A percentile compares a stretch with the other conserved stretches of the same genome.
phyloP scores from a whole-genome alignment of 1,139 yeast species.

The Debaryomyces sp. region DNA sequence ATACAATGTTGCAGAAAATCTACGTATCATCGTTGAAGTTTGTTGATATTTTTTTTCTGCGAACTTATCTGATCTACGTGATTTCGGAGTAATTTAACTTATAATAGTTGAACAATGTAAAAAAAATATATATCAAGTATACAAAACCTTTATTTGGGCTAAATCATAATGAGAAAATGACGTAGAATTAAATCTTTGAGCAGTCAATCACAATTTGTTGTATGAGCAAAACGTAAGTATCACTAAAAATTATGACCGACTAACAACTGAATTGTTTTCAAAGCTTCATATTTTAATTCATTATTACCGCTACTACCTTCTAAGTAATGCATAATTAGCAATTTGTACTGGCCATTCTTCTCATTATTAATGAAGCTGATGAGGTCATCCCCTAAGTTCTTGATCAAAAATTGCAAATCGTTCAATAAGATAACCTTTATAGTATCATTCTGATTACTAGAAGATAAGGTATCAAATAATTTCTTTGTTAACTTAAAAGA shows the following conservation, averaged over 20 bases:
- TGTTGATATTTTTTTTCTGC: not conserved
- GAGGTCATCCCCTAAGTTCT: slow-evolving; percentile 60
- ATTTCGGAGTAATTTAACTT: not conserved
- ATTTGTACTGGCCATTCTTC: slow-evolving; percentile 55
- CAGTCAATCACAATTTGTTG: not conserved
- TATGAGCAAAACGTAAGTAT: not conserved
- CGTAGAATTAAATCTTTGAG: not conserved
- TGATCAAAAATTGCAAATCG: slow-evolving; percentile 47
- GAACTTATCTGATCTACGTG: not conserved
- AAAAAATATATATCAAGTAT: not conserved
- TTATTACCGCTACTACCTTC: slow-evolving; percentile 69
- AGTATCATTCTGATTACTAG: slow-evolving; percentile 25
- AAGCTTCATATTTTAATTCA: slow-evolving; percentile 91
- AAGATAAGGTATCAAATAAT: slow-evolving; percentile 39
- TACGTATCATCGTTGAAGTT: not conserved
- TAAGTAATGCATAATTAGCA: slow-evolving; percentile 83
- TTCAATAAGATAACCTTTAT: slow-evolving; percentile 55
- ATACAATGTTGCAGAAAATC: not conserved
- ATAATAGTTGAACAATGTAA: not conserved
- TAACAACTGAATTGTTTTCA: slow-evolving; percentile 88
- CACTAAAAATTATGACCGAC: slow-evolving; percentile 62
- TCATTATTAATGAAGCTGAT: slow-evolving; percentile 72
- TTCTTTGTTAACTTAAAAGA: slow-evolving; percentile 73
- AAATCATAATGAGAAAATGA: not conserved
- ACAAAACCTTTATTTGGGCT: not conserved